These are phyloP conservation scores for Helianthus tuberosus DNA, from an alignment of 129 eudicot species.

Conservation along the genomic window DNA sequence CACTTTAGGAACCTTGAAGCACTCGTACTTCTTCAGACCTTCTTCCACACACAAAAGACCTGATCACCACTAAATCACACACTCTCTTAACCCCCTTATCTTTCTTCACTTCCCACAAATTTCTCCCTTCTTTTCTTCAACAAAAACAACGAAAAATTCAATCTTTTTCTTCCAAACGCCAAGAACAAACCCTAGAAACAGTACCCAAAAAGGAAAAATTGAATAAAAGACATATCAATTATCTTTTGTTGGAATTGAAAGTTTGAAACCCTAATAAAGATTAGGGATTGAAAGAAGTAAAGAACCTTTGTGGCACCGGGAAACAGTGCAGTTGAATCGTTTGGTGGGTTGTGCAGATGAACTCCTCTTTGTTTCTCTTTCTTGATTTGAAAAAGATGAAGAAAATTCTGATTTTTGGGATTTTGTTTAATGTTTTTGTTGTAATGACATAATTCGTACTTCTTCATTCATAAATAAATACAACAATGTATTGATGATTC, in stretches of 20 bases:
- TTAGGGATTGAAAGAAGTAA: neutral
- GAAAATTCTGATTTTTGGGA: conserved; percentile 23
- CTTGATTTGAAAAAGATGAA: conserved; percentile 15
- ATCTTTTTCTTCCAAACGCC: conserved; percentile 16
- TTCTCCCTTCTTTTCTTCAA: conserved; percentile 13
- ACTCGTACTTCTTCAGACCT: conserved; percentile 80
- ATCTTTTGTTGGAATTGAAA: conserved; percentile 18
- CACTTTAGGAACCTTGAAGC: conserved; percentile 58
- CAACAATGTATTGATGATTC: conserved; percentile 17
- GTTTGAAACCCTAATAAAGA: conserved; percentile 18
- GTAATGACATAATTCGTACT: conserved; percentile 19
- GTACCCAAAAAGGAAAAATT: conserved; percentile 8
- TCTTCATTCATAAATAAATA: conserved; percentile 2
- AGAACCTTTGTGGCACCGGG: conserved; percentile 47
- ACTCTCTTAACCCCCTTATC: neutral
- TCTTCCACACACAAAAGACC: conserved; percentile 58
- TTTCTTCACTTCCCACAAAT: conserved; percentile 14
- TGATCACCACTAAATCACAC: conserved; percentile 37
- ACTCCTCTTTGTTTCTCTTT: conserved; percentile 19
- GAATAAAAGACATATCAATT: conserved; percentile 11
- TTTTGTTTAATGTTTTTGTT: conserved; percentile 12
- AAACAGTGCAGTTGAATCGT: conserved; percentile 80
- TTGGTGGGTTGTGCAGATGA: conserved; percentile 44
- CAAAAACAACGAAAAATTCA: too few relatives aligned
- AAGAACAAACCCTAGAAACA: conserved; percentile 40